Percentiles rank a stretch among this genome's conserved stretches.
Evolutionary conservation across 495 filamentous ascomycete genomes (phyloP).

Genomic region (Physcia stellaris): DNA sequence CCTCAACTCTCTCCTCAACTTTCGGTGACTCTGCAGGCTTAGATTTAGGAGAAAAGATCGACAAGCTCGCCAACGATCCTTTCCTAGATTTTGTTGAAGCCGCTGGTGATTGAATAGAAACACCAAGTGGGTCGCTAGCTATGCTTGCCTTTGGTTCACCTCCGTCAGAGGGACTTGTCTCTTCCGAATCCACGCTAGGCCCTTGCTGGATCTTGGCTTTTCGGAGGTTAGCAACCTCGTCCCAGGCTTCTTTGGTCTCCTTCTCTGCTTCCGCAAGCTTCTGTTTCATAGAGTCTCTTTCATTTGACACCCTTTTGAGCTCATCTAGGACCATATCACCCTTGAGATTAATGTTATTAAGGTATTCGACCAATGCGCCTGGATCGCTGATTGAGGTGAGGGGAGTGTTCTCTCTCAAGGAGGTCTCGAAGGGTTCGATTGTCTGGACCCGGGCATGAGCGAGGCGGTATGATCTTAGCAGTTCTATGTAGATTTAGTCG

Average conservation of each 20-base stretch:
- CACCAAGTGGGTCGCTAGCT: conserved; percentile 9
- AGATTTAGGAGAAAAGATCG: conserved; percentile 34
- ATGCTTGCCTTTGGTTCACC: conserved; percentile 9
- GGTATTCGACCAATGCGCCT: conserved; percentile 74
- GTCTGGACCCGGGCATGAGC: conserved; percentile 72
- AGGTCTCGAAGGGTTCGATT: conserved; percentile 87
- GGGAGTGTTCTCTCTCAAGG: conserved; percentile 80
- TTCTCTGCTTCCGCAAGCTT: conserved; percentile 59
- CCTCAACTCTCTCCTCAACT: conserved; percentile 42
- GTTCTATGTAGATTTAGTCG: conserved; percentile 39
- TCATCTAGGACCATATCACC: conserved; percentile 86
- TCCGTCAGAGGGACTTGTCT: conserved; percentile 10
- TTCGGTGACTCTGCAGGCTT: conserved; percentile 22
- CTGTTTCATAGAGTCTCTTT: conserved; percentile 67
- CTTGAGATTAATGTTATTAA: conserved; percentile 77
- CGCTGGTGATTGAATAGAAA: conserved; percentile 15
- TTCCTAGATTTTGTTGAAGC: conserved; percentile 12
- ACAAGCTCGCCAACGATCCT: conserved; percentile 11
- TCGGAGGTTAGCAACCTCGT: conserved; percentile 38
- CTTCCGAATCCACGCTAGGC: conserved; percentile 5
- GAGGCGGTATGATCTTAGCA: conserved; percentile 79
- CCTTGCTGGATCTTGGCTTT: conserved; percentile 18
- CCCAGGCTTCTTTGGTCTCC: conserved; percentile 40
- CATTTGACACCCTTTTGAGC: conserved; percentile 70
- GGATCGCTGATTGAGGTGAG: conserved; percentile 78